These are phyloP conservation scores for Epichloe gansuensis DNA, from an alignment of 2,329 filamentous ascomycete species.

Conservation along the genomic window DNA sequence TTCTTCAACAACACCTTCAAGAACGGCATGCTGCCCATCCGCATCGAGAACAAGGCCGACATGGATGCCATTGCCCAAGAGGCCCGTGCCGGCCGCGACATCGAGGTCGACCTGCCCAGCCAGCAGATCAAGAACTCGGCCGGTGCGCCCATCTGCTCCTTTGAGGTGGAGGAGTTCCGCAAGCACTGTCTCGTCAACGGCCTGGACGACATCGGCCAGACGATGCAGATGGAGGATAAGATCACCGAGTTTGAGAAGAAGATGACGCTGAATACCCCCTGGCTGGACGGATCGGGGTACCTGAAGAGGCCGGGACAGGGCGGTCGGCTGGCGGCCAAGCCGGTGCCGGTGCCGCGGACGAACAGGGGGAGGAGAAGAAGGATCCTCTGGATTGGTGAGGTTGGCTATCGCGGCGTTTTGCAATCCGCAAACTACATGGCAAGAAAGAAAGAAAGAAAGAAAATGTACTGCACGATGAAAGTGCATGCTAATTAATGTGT, in stretches of 20 bases:
- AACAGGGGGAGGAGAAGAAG: conserved; percentile 73
- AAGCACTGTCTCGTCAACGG: conserved; percentile 92
- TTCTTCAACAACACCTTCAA: conserved; percentile 99
- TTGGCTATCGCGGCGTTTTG: no score
- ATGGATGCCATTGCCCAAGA: conserved; percentile 63
- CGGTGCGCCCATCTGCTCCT: conserved; percentile 62
- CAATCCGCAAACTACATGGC: no score
- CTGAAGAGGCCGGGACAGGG: conserved; percentile 42
- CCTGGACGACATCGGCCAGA: conserved; percentile 89
- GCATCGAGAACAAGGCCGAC: conserved; percentile 53
- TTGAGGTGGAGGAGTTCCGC: conserved; percentile 85
- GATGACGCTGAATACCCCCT: conserved; percentile 68
- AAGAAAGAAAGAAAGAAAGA: no score
- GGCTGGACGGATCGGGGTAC: conserved; percentile 82
- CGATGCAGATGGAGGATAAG: conserved; percentile 84
- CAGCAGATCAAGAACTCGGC: conserved; percentile 68
- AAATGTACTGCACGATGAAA: no score
- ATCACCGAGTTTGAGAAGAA: conserved; percentile 72
- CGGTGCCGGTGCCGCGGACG: conserved; percentile 68
- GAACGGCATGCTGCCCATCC: conserved; percentile 93
- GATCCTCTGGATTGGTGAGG: conserved; percentile 82
- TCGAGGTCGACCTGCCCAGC: conserved; percentile 81
- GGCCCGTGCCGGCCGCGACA: conserved; percentile 65
- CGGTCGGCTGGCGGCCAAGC: conserved; percentile 44
- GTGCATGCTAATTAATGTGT: no score